Base-by-base conservation (phyloP, 1,284 basidiomycete genomes). In the Apiotrichum montevideense region DNA sequence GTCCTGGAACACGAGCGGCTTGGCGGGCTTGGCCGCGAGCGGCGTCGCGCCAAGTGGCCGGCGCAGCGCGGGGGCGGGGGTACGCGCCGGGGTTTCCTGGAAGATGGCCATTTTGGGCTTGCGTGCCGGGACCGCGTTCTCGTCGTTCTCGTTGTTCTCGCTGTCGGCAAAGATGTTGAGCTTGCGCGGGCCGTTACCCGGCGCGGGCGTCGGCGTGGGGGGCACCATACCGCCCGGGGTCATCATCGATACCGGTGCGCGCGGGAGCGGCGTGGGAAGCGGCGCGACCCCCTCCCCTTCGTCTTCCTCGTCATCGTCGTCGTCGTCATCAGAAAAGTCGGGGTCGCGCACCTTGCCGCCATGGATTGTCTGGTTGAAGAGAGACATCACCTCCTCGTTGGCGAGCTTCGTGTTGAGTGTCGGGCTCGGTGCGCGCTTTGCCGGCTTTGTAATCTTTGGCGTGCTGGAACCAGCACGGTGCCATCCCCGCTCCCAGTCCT, bases 371-470 rank as follows among this genome's bases (percentile, higher is more conserved):
- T 86, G 76, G 72, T 95, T 94, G 73, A 91, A 94, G 85, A 96
- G 89, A 56, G 86, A 87, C 77, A 90, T 90, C 41, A 96, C 90
- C 71, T 95, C 92, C n/a, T 84, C 87, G 52, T 94, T 80, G 3
- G 93, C 93, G 62, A 90, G 88, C 73, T 91, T 92, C 46, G 88
- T 91, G 69, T 89, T 89, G 61, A 90, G 85, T 0, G 88, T 91
- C 5, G 87, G 85, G 10, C 45, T 49, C 2, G 0, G 87, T 85
- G 7, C 85, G 82, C 65, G 84, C 35, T 37, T 21, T 13, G 58
- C 61, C 45, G 61, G 63, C 51, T 62, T 60, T 37, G 61, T 57
- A 37, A 61, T 57, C 54, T 69, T 67, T 3, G 74, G 71, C 11
- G 72, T 69, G 0, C 71, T 66, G n/a, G 70, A 65, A 41, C 74